These are phyloP conservation scores for Pyrenula massariospora DNA, from an alignment of 495 filamentous ascomycete genomes.

Conservation along the genomic window DNA sequence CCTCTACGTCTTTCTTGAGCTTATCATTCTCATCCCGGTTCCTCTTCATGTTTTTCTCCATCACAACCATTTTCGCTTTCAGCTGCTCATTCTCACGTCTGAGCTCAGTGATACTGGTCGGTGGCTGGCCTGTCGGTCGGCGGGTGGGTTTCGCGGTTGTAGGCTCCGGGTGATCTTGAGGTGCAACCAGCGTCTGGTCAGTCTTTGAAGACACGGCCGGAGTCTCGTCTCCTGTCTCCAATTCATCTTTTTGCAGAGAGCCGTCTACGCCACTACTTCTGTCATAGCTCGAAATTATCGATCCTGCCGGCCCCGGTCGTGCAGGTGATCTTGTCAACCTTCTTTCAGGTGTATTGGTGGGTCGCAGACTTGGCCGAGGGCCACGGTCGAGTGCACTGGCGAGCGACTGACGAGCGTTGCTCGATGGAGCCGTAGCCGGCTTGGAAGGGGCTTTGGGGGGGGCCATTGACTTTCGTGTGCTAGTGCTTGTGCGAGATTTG, in stretches of 20 bases:
- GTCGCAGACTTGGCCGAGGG: neutral
- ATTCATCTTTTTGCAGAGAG: neutral
- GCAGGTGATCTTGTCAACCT: neutral
- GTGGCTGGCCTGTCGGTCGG: neutral
- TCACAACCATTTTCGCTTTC: slow-evolving; percentile 72
- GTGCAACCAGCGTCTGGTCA: neutral
- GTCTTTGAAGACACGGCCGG: neutral
- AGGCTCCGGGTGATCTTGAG: neutral
- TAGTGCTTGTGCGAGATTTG: slow-evolving; percentile 41
- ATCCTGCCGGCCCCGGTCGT: no score
- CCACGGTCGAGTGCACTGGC: neutral
- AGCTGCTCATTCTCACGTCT: slow-evolving; percentile 14
- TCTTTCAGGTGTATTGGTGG: neutral
- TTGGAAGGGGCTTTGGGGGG: slow-evolving; percentile 36
- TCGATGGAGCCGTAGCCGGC: slow-evolving; percentile 1
- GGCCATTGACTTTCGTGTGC: slow-evolving; percentile 53
- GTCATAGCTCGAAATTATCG: neutral
- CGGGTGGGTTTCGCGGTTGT: neutral
- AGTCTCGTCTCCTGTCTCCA: neutral
- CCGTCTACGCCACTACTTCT: neutral
- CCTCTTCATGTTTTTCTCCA: slow-evolving; percentile 82
- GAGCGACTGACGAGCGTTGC: neutral
- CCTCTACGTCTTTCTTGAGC: neutral
- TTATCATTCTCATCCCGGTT: neutral
- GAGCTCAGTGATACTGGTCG: neutral